Base-by-base conservation (phyloP, 345 rosid genomes). In the Hibiscus syriacus region DNA sequence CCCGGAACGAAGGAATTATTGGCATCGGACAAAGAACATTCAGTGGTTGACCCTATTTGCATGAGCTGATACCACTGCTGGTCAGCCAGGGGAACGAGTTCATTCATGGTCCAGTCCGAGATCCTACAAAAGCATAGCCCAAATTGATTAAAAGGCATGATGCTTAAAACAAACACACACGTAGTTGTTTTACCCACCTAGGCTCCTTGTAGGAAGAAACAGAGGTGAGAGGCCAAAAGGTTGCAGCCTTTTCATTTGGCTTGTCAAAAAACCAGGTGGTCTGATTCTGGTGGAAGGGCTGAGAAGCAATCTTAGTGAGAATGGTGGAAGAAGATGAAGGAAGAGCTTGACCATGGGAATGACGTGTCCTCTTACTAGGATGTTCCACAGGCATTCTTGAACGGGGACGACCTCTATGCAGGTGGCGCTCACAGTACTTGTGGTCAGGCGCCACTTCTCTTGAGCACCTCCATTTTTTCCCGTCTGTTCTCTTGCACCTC, bases 341-440 rank as follows among this genome's bases (percentile, higher is more conserved):
- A 57, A 29, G 55, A 43, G 27, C 17, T 36, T 29, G 75, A 55
- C 59, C 7, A 3, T 26, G 55, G 55, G 25, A 20, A 43, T 65
- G 74, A 60, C 77, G 74, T 46, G 69, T 74, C 80, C 71, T 85
- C 63, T 77, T 62, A 39, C 63, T 69, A 56, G 73, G 75, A 74
- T 75, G 87, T 85, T 88, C 96, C 97, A 91, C 97, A 83, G 72
- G 96, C 91, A 88, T 91, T 91, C 96, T 91, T 91, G 97, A 91
- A 91, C 97, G 97, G 75, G 92, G 92, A 61, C 96, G 92, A 53
- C 92, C 91, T 84, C 92, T 79, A 68, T 91, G 87, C 69, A 91
- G 73, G 74, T 91, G 97, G 58, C 85, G 87, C 74, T 91, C 97
- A 72, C 96, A 91, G 73, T 91, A 91, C 64, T 91, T 91, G 49